A percentile compares a stretch with the other conserved stretches of the same genome.
Evolutionary conservation across 257 asterid species (phyloP).

Genomic region (Solanum etuberosum): DNA sequence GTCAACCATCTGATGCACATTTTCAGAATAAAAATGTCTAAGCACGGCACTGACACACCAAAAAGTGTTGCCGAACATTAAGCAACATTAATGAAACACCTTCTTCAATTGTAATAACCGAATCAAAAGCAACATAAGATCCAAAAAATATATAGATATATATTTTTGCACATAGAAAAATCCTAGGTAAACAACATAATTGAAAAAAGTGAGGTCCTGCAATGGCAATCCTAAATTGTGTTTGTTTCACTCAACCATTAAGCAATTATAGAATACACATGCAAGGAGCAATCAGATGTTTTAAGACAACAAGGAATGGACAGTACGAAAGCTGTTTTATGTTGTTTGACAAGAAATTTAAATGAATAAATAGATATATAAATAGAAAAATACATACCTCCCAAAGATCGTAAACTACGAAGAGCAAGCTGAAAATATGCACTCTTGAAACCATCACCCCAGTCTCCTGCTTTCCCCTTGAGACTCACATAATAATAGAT

Average conservation of each 20-base stretch:
- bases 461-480: slow-evolving; percentile 98
- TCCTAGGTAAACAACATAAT: not conserved
- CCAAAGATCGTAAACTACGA: slow-evolving; percentile 93
- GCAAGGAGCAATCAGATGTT: not conserved
- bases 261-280: not conserved
- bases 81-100: not conserved
- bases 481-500: slow-evolving; percentile 92
- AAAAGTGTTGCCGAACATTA: not conserved
- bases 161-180: not conserved
- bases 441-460: slow-evolving; percentile 99
- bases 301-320: not conserved
- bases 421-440: slow-evolving; percentile 99
- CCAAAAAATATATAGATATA: not conserved
- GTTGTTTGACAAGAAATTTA: not conserved
- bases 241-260: not conserved
- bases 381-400: slow-evolving; percentile 49
- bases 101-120: not conserved
- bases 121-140: not conserved
- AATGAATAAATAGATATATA: not conserved
- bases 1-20: not conserved
- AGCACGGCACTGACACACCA: not conserved
- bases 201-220: not conserved
- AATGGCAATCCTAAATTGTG: not conserved
- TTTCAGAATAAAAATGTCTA: not conserved
- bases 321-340: not conserved